phyloP scores from a whole-genome alignment of 257 asterid genomes.

The Mentha longifolia region DNA sequence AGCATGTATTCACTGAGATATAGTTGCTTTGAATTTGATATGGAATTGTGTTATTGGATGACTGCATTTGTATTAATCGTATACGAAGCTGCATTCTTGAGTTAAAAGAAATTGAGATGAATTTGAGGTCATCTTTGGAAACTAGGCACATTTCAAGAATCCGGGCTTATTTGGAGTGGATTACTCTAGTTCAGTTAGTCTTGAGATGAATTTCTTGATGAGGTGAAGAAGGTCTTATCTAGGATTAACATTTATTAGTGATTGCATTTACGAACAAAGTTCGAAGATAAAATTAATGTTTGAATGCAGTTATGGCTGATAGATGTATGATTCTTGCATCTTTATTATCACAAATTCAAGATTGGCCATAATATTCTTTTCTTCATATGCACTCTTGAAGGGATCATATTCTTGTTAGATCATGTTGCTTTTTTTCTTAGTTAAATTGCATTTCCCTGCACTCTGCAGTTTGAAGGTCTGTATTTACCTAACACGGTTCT shows the following conservation, averaged over 20 bases:
- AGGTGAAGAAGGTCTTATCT: not conserved
- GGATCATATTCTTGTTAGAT: not conserved
- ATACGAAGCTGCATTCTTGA: slow-evolving; percentile 1
- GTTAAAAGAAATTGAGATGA: not conserved
- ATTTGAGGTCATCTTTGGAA: slow-evolving; percentile 17
- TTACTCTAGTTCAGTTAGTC: not conserved
- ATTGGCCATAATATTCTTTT: not conserved
- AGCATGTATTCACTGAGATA: too few species aligned
- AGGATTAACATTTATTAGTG: not conserved
- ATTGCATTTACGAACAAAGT: not conserved
- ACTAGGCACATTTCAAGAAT: not conserved
- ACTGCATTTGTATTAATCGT: not conserved
- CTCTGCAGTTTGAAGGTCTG: slow-evolving; percentile 4
- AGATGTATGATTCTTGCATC: not conserved
- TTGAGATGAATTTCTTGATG: not conserved
- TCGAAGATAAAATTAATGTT: not conserved
- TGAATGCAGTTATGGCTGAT: not conserved
- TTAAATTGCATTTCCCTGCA: not conserved
- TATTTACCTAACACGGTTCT: not conserved
- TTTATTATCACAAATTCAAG: not conserved
- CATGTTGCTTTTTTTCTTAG: not conserved
- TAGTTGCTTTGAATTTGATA: not conserved
- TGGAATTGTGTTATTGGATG: slow-evolving; percentile 10
- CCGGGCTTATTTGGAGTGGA: not conserved
- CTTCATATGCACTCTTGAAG: not conserved